Evolutionary conservation across 192 early-diverging fungal species (phyloP), one percentile per base, ranked within the genome.

Genomic region (Entomortierella lignicola): DNA sequence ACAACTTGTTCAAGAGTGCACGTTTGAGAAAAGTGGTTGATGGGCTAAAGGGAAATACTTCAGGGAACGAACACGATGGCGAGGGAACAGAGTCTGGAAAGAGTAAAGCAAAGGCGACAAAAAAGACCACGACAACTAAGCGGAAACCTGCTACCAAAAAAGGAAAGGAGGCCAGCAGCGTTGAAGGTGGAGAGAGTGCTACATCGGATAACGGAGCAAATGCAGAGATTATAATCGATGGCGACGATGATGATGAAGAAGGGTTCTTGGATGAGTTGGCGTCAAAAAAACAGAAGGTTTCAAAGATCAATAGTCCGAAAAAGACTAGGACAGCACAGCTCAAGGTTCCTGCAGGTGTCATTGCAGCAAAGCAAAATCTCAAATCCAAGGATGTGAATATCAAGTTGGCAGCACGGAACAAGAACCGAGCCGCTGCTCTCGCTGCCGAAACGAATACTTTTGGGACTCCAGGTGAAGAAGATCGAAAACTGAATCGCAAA

Each of bases 21-120:
- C 64, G 85, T 25, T 42, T 86, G 25, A 63, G 83, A 41, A 80
- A 73, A n/a, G 64, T 85, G 27, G 84, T 87, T 6, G 64, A 81
- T 54, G 55, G 57, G 53, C 67, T 84, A 72, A 85, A 58, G 29
- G 66, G 66, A 5, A 61, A 77, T 0, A 55, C 11, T 4, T n/a
- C 63, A 25, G 1, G 20, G 48, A 41, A 43, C 43, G 17, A 44
- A 32, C 4, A 31, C 30, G 25, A 23, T 8, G 26, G 13, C 34
- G 71, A 26, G 4, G 42, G 58, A 13, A 44, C 32, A 26, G 62
- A 57, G 8, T 29, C 25, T 56, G 32, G 39, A 21, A 48, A 39
- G 29, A 54, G 21, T 8, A 48, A 52, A 13, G 57, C 55, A 12
- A 25, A 27, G 31, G 7, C 18, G 8, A 31, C 39, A n/a, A 59